These are phyloP conservation scores for Lachancea nothofagi DNA, from an alignment of 805 yeast species.

Conservation along the genomic window DNA sequence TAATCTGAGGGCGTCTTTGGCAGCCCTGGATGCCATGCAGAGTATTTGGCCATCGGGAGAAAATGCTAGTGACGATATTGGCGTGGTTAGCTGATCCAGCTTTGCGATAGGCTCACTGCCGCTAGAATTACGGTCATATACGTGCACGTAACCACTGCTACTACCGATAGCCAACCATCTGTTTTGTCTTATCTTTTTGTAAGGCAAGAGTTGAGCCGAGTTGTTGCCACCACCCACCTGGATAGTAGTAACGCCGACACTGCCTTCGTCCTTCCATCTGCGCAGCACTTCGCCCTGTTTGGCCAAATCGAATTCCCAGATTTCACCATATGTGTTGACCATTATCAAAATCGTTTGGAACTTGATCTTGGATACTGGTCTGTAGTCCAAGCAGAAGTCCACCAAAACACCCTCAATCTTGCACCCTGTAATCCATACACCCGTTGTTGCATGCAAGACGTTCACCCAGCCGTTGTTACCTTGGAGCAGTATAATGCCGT, in stretches of 20 bases:
- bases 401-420: constrained; percentile 82
- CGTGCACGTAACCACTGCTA: constrained; percentile 80
- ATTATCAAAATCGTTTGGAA: constrained; percentile 42
- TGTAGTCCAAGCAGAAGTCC: constrained; percentile 51
- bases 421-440: constrained; percentile 84
- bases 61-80: constrained; percentile 68
- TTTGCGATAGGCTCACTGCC: constrained; percentile 52
- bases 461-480: constrained; percentile 94
- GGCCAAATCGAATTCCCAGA: constrained; percentile 75
- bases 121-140: constrained; percentile 56
- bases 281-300: constrained; percentile 44
- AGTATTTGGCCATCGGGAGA: constrained; percentile 85
- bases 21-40: constrained; percentile 77
- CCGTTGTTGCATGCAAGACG: constrained; percentile 64
- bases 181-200: constrained; percentile 33
- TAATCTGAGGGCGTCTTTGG: constrained; percentile 77
- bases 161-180: constrained; percentile 88
- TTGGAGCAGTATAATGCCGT: constrained; percentile 67
- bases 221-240: constrained; percentile 58
- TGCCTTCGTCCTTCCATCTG: constrained; percentile 83
- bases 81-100: constrained; percentile 74
- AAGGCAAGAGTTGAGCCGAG: constrained; percentile 26
- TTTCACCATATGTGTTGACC: constrained; percentile 74
- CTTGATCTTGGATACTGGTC: constrained; percentile 21
- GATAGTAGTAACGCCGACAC: constrained; percentile 74